A percentile compares a stretch with the other conserved stretches of the same genome.
phyloP scores from a whole-genome alignment of 2,329 filamentous ascomycete genomes.

The Akanthomyces lecanii region DNA sequence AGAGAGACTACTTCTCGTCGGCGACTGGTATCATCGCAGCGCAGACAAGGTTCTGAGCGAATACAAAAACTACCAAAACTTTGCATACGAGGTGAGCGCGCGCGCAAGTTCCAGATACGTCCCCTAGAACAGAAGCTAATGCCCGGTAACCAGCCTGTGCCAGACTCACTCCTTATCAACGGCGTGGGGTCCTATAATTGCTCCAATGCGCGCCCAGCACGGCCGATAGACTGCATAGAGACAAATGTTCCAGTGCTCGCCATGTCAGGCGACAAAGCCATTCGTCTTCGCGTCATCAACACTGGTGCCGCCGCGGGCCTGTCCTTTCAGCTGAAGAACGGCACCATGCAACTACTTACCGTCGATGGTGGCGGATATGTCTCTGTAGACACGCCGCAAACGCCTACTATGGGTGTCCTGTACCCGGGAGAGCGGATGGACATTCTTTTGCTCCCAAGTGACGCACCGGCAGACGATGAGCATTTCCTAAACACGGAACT shows the following conservation, averaged over 20 bases:
- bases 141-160: conserved; percentile 6
- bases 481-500: background rate
- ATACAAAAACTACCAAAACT: conserved; percentile 17
- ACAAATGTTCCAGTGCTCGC: background rate
- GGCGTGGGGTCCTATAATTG: conserved; percentile 19
- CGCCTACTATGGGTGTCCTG: conserved; percentile 20
- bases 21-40: conserved; percentile 19
- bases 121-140: background rate
- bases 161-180: conserved; percentile 20
- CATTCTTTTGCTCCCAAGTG: conserved; percentile 10
- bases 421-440: conserved; percentile 24
- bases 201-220: conserved; percentile 5
- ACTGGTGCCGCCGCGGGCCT: conserved; percentile 19
- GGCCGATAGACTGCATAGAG: conserved; percentile 16
- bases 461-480: background rate
- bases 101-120: background rate
- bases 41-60: conserved; percentile 12
- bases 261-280: conserved; percentile 10
- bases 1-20: conserved; percentile 17
- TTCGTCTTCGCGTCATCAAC: conserved; percentile 17
- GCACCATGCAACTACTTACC: conserved; percentile 19
- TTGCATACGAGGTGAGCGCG: conserved; percentile 17
- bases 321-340: conserved; percentile 18
- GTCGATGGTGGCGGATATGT: conserved; percentile 22
- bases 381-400: conserved; percentile 16